Conservation (phyloP, 2,329 filamentous ascomycete genomes). For the Penicillium sp. region DNA sequence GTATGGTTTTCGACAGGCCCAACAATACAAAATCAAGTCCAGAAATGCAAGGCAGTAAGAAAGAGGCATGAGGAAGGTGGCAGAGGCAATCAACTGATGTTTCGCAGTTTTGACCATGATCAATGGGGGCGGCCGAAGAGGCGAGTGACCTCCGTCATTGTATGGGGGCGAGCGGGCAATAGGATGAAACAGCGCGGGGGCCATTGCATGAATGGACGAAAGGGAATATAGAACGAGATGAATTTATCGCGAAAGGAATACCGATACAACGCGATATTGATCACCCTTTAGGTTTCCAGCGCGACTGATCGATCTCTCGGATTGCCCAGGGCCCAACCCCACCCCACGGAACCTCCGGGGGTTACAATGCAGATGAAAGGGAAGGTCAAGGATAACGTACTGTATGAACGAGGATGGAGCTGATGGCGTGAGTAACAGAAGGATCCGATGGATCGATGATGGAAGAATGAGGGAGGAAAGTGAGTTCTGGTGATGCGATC, state of each 20-base stretch:
- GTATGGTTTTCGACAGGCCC: background rate
- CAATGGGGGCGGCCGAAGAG: slow-evolving; percentile 5
- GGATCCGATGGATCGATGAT: background rate
- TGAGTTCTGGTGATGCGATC: slow-evolving; percentile 14
- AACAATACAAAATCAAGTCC: background rate
- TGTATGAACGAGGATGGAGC: background rate
- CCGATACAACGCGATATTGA: background rate
- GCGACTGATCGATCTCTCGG: slow-evolving; percentile 3
- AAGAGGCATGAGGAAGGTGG: background rate
- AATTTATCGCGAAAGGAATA: background rate
- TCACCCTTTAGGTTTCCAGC: background rate
- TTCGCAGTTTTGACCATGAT: background rate
- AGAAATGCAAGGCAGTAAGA: background rate
- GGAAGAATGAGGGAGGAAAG: background rate
- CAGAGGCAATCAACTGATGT: background rate
- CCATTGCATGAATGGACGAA: background rate
- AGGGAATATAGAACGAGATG: background rate
- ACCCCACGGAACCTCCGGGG: slow-evolving; percentile 15
- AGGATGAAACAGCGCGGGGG: background rate
- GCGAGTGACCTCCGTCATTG: background rate
- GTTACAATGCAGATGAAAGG: background rate
- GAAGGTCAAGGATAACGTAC: background rate
- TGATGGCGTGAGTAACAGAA: background rate
- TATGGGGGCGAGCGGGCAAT: background rate
- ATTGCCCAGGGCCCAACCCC: slow-evolving; percentile 4